Evolutionary conservation across 208 protist species (phyloP).

Genomic region (Leishmania amazonensis): DNA sequence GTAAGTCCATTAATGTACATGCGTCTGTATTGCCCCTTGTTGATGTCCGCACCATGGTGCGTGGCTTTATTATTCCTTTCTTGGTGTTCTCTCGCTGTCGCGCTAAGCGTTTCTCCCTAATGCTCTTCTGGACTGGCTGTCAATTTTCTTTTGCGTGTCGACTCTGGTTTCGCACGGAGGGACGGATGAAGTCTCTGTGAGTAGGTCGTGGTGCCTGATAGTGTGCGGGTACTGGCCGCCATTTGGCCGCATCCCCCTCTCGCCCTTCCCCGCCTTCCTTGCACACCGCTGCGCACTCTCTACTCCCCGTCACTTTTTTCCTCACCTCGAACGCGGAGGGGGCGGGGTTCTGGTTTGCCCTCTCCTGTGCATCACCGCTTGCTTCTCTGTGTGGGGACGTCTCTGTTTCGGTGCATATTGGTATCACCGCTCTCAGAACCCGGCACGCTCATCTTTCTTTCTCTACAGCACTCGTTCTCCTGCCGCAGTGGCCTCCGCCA

Average conservation of each 20-base stretch:
- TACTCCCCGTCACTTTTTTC: not conserved
- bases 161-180: not conserved
- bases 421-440: not conserved
- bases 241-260: not conserved
- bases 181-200: not conserved
- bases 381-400: not conserved
- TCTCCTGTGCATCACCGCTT: not conserved
- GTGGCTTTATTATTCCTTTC: not conserved
- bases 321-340: not conserved
- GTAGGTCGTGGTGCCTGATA: not conserved
- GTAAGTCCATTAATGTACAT: not conserved
- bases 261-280: not conserved
- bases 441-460: not conserved
- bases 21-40: not conserved
- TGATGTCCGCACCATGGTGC: not conserved
- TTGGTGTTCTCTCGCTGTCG: not conserved
- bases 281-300: not conserved
- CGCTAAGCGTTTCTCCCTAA: not conserved
- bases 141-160: not conserved
- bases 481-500: too few species aligned
- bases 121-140: too few species aligned
- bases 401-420: not conserved
- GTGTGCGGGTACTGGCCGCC: not conserved
- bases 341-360: not conserved
- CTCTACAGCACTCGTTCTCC: not conserved